These are phyloP conservation scores for Eucalyptus virginea DNA, from an alignment of 345 rosid genomes.

Conservation along the genomic window DNA sequence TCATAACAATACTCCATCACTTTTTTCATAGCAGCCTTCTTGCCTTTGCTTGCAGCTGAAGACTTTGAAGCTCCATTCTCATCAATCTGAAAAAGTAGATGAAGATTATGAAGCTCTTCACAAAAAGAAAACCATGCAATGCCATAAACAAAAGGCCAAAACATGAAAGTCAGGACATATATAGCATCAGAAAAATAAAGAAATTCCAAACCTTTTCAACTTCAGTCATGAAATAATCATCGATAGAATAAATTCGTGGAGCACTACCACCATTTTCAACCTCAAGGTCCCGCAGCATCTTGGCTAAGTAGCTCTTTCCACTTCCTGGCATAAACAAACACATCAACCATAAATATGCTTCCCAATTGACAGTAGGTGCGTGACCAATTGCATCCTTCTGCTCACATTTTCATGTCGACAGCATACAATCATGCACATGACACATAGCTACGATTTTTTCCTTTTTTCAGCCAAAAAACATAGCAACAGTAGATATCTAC, in stretches of 20 bases:
- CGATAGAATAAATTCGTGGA: slow-evolving; percentile 97
- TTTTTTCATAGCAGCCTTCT: slow-evolving; percentile 49
- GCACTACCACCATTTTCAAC: slow-evolving; percentile 80
- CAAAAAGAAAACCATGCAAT: background rate
- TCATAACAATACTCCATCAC: slow-evolving; percentile 95
- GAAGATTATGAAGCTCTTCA: background rate
- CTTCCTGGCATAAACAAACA: slow-evolving; percentile 37
- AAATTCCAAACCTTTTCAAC: slow-evolving; percentile 64
- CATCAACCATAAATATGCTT: background rate
- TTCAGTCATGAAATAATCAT: slow-evolving; percentile 97
- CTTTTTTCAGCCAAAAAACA: background rate
- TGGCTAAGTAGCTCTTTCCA: slow-evolving; percentile 94
- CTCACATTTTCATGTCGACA: background rate
- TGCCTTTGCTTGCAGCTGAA: slow-evolving; percentile 43
- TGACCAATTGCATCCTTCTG: background rate
- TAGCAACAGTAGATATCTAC: background rate
- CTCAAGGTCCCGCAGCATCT: slow-evolving; percentile 81
- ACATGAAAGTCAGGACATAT: background rate
- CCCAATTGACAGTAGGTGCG: background rate
- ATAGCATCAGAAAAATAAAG: background rate
- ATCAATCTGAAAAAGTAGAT: slow-evolving; percentile 36
- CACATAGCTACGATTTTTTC: background rate
- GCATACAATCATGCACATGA: background rate
- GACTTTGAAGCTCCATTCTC: slow-evolving; percentile 53
- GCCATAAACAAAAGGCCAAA: background rate